Evolutionary conservation across 1,284 basidiomycete genomes (phyloP), one percentile per base, ranked within the genome.

Genomic region (Caloboletus firmus): DNA sequence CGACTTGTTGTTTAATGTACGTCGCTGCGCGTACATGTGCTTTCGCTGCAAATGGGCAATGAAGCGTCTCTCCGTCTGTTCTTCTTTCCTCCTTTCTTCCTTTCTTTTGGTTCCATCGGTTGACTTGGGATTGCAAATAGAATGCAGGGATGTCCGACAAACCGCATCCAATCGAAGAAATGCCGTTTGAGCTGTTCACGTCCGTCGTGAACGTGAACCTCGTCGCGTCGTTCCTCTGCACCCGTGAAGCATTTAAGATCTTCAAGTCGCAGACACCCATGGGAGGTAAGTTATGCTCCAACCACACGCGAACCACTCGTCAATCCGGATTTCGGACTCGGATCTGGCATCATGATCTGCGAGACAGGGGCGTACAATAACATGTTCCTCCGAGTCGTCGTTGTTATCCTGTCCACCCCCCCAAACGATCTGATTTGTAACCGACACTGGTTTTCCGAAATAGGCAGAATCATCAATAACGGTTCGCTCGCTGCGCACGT

Each of bases 381-480:
- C 7, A 8, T 11, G 7, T n/a, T 11, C 4, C 3, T 28, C 12
- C 17, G 4, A 12, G 24, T 28, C n/a, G 3, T n/a, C 9, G 17
- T n/a, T 10, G n/a, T n/a, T n/a, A n/a, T n/a, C 34, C 13, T 12
- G 15, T 15, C 8, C 39, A 18, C 4, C n/a, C 13, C 37, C 24
- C 37, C 2, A n/a, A n/a, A 35, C 34, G n/a, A 36, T 20, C n/a
- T 36, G 5, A 42, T 11, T 18, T n/a, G 7, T 40, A 18, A 26
- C 37, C 2, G 17, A 41, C 11, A 3, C 2, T 17, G 3, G 30
- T 26, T 36, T 6, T 22, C 15, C 32, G 2, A 3, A 1, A 52
- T 56, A 84, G 83, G 84, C 4, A 79, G 88, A 13, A 89, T 94
- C 61, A 87, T 93, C 72, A 93, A 93, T 74, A 92, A 93, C 60